Evolutionary conservation across 2,329 filamentous ascomycete genomes (phyloP).

Genomic region (Claviceps spartinae): DNA sequence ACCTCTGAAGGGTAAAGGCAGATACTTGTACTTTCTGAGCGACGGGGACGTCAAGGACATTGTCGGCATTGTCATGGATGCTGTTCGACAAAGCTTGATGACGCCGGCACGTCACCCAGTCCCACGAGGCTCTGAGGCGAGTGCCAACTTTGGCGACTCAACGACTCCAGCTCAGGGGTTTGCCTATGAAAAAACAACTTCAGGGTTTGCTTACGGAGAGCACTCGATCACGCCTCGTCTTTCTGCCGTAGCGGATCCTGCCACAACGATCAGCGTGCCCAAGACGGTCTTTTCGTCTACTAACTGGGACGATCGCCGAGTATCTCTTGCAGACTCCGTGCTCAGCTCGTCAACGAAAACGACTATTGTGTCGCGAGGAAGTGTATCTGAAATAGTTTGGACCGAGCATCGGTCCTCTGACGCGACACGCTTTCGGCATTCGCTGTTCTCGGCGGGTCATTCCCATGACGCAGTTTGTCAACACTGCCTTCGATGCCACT

Average conservation of each 20-base stretch:
- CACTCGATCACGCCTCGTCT: slow-evolving; percentile 14
- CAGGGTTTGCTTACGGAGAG: slow-evolving; percentile 10
- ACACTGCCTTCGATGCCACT: background rate
- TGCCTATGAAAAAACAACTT: background rate
- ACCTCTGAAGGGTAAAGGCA: background rate
- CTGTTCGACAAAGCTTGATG: background rate
- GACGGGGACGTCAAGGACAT: slow-evolving; percentile 7
- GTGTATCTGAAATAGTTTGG: slow-evolving; percentile 20
- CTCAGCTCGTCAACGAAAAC: slow-evolving; percentile 10
- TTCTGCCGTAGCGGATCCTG: slow-evolving; percentile 15
- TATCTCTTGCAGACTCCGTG: background rate
- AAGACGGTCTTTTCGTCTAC: slow-evolving; percentile 16
- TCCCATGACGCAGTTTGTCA: background rate
- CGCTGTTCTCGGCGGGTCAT: background rate
- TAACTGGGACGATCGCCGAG: background rate
- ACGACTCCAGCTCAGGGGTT: no score
- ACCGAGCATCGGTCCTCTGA: slow-evolving; percentile 5
- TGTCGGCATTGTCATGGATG: slow-evolving; percentile 2
- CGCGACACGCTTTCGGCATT: background rate
- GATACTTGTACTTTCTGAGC: slow-evolving; percentile 7
- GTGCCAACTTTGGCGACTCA: background rate
- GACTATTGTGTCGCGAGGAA: slow-evolving; percentile 17
- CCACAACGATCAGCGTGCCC: slow-evolving; percentile 21
- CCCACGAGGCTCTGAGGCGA: background rate
- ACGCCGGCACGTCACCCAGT: background rate